Base-by-base conservation (phyloP, 2,329 filamentous ascomycete species). In the Paecilomyces sp. region DNA sequence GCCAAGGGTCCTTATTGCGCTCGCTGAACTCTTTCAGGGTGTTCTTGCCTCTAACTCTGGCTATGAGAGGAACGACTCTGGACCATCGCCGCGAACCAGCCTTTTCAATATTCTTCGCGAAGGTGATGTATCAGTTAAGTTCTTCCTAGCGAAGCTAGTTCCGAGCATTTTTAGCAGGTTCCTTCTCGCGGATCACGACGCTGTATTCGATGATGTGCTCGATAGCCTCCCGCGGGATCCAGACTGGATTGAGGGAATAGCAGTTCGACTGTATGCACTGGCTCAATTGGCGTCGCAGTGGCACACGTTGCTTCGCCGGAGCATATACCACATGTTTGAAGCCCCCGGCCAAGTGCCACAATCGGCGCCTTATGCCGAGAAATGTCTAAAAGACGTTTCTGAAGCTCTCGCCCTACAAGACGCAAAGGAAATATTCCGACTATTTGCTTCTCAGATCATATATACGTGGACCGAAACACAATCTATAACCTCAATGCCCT, bases 251-350 rank as follows among this genome's bases (percentile, higher is more conserved):
- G 92, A 97, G 73, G 93, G 92, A 0, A 93, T 97, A 65, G 90
- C 91, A 0, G 84, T 96, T 63, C 87, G 94, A 5, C 77, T 97
- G 2, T 84, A 90, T 62, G 85, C 91, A 8, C 78, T 97, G 11
- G 85, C 89, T 1, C 86, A 86, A 58, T 78, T 99, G 60, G 94
- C 90, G 25, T 90, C 91, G 31, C 78, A 81, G 56, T 97, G 93
- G 90, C 87, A 91, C 61, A 96, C 92, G 0, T 80, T 97, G 22
- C 81, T 97, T 52, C 88, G 92, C 57, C 86, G 89, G 64, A 92
- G 91, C 64, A 89, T 96, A 18, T 99, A 97, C 71, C 89, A 94
- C 72, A 92, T 97, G 24, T 96, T 97, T 66, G 94, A 97, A 72
- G 91, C 89, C 0, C 90, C 92, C 1, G 91, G 89, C 1, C 86